Conservation (phyloP, 176 grass and related monocot genomes). For the Olyra latifolia region DNA sequence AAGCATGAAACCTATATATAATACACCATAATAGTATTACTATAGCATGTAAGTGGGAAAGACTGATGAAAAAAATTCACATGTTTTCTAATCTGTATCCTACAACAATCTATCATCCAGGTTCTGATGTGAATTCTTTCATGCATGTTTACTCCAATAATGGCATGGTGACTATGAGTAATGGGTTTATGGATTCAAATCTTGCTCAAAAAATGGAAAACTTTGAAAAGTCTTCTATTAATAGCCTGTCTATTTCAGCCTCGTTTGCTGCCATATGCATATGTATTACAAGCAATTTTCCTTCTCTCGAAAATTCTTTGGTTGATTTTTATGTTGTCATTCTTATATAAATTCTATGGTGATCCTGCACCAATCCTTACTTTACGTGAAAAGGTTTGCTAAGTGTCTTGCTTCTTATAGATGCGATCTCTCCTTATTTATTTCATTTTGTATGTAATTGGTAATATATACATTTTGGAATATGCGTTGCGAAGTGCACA, state of each 20-base stretch:
- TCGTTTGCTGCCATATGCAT: neutral
- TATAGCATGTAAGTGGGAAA: neutral
- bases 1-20: neutral
- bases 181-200: neutral
- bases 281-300: conserved; percentile 11
- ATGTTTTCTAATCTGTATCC: neutral
- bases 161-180: neutral
- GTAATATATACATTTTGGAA: conserved; percentile 7
- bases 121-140: neutral
- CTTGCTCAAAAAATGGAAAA: neutral
- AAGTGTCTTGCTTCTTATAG: conserved; percentile 17
- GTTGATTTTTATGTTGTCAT: conserved; percentile 26
- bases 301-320: neutral
- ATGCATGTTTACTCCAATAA: conserved; percentile 20
- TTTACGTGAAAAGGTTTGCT: conserved; percentile 43
- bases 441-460: conserved; percentile 24
- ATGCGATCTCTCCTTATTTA: conserved; percentile 16
- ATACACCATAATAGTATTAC: neutral
- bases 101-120: neutral
- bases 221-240: neutral
- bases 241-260: neutral
- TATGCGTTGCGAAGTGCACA: conserved; percentile 30
- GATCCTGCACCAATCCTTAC: conserved; percentile 19
- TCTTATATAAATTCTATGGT: conserved; percentile 15
- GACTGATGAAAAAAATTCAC: neutral